phyloP scores from a whole-genome alignment of 73 alveolate genomes.

The Effrenium voratum region DNA sequence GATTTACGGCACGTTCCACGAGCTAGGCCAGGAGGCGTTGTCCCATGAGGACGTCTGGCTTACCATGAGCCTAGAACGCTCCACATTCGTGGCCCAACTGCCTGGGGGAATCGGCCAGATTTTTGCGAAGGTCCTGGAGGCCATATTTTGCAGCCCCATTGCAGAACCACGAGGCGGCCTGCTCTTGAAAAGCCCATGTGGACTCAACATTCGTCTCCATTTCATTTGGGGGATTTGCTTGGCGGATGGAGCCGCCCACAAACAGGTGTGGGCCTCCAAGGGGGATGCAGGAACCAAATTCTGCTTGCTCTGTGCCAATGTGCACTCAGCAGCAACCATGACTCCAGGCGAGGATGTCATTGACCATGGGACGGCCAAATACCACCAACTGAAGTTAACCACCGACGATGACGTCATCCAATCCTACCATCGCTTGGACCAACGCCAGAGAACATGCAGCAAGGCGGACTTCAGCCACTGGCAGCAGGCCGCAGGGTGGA shows the following conservation, averaged over 20 bases:
- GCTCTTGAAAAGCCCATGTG: not conserved
- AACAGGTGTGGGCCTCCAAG: slow-evolving; percentile 19
- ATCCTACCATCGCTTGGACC: not conserved
- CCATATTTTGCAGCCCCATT: slow-evolving; percentile 36
- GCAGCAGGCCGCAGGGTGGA: slow-evolving; percentile 42
- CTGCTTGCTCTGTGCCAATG: slow-evolving; percentile 8
- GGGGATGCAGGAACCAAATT: not conserved
- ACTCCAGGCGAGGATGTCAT: not conserved
- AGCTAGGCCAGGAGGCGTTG: not conserved
- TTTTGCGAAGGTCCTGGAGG: not conserved
- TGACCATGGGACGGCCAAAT: slow-evolving; percentile 4
- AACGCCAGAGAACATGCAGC: not conserved
- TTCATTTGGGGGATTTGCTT: not conserved
- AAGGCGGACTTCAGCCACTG: not conserved
- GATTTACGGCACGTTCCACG: not conserved
- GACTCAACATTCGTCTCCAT: not conserved
- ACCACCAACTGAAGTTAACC: slow-evolving; percentile 1
- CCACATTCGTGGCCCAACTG: not conserved
- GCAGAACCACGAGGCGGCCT: not conserved
- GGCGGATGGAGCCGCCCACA: slow-evolving; percentile 48
- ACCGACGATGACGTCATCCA: slow-evolving; percentile 12
- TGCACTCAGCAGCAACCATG: not conserved
- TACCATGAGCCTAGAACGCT: not conserved
- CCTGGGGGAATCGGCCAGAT: slow-evolving; percentile 28
- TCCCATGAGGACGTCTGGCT: slow-evolving; percentile 23